Base-by-base conservation (phyloP, 495 filamentous ascomycete genomes). In the Glonium stellatum region DNA sequence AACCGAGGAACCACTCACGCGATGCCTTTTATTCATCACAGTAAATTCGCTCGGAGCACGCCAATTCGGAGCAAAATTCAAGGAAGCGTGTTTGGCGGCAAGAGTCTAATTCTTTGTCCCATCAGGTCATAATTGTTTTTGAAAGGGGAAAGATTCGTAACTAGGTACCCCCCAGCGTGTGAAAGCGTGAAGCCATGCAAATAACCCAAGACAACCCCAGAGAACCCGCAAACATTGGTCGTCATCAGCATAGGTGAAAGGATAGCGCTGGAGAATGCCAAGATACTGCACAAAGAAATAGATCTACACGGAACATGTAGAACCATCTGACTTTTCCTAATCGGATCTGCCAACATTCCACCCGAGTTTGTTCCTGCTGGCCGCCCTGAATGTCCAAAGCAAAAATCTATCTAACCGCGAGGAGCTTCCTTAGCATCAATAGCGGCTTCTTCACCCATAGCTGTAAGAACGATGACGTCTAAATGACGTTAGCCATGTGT, bases 371-470 rank as follows among this genome's bases (percentile, higher is more conserved):
- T 23, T 31, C 19, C 46, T 50, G 56, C 54, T 54, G 57, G 58
- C 53, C 35, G 65, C 59, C 59, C 50, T 42, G 13, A 25, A n/a
- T 51, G 54, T 59, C 59, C 65, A 61, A 62, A 21, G 31, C 10
- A 5, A 18, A 18, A 35, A 41, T 61, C 54, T 57, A 64, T 67
- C 60, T 69, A 77, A 73, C 73, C 49, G 59, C 67, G 71, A 70
- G 86, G 79, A 71, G 87, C 87, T 77, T 97, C 92, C 84, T 98
- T 96, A 77, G 85, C 87, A 73, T 96, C 91, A 71, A 96, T 88
- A 66, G 85, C 88, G 64, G 82, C 80, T 82, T 97, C 90, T 76
- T 97, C 92, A 68, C 87, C 87, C 93, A 99, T 99, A 72, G 93
- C 85, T 62, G 88, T 87, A 72, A 92, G 87, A 75, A 99, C 81